Conservation (phyloP, 192 early-diverging fungal species). For the Tieghemiomyces parasiticus region DNA sequence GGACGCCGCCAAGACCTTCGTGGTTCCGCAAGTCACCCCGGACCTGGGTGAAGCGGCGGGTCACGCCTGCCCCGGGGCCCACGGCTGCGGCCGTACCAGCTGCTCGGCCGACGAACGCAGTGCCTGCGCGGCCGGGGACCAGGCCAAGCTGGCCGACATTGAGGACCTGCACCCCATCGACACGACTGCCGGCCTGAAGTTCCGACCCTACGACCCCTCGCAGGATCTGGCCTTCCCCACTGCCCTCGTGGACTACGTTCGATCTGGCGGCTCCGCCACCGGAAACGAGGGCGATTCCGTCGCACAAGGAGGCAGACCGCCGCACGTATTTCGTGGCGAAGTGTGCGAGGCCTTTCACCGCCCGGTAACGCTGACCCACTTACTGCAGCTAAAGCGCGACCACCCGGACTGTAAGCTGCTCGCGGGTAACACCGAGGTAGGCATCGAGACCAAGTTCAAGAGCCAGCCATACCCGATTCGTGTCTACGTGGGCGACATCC, state of each 20-base stretch:
- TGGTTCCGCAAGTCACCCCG: slow-evolving; percentile 16
- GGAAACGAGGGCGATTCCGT: too few species aligned
- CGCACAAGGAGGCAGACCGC: not conserved
- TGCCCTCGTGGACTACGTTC: slow-evolving; percentile 38
- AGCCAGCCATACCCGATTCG: slow-evolving; percentile 40
- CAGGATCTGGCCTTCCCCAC: slow-evolving; percentile 56
- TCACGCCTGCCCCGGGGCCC: not conserved
- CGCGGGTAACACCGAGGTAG: slow-evolving; percentile 70
- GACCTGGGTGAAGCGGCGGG: not conserved
- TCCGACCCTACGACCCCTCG: slow-evolving; percentile 42
- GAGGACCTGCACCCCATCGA: slow-evolving; percentile 16
- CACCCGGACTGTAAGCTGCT: slow-evolving; percentile 61
- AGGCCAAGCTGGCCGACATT: not conserved
- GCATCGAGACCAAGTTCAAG: slow-evolving; percentile 69
- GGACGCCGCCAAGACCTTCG: slow-evolving; percentile 62
- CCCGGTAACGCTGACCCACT: slow-evolving; percentile 31
- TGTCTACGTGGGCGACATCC: slow-evolving; percentile 50
- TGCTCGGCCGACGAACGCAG: not conserved
- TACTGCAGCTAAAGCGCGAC: slow-evolving; percentile 32
- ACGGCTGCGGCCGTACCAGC: not conserved
- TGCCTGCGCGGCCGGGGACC: not conserved
- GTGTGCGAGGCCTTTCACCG: slow-evolving; percentile 28
- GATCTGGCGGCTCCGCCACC: too few species aligned
- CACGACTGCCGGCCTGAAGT: slow-evolving; percentile 15
- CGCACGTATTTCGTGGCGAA: slow-evolving; percentile 10